These are phyloP conservation scores for Colletotrichum scovillei DNA, from an alignment of 2,329 filamentous ascomycete genomes.

Conservation along the genomic window DNA sequence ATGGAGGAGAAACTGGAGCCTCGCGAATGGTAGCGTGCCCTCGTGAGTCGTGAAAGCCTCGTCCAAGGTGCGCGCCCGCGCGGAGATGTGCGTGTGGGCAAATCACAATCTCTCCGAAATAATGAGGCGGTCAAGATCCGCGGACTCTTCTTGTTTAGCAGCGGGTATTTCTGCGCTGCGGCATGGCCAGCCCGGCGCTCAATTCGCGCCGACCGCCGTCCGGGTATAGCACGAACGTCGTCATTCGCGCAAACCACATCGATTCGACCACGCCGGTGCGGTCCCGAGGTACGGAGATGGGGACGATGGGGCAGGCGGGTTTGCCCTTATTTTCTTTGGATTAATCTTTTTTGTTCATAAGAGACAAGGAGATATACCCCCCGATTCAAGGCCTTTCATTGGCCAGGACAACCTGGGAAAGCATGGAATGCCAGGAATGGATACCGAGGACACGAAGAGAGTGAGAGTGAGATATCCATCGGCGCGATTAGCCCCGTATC, in stretches of 20 bases:
- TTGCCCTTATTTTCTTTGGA: not conserved
- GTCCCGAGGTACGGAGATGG: not conserved
- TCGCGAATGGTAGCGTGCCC: not conserved
- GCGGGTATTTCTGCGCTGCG: not conserved
- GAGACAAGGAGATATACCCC: not conserved
- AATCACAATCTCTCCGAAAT: not conserved
- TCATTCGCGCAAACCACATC: not conserved
- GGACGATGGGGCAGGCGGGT: not conserved
- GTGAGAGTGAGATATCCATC: not conserved
- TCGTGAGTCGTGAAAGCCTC: not conserved
- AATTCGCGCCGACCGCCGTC: not conserved
- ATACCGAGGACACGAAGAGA: not conserved
- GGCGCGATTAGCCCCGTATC: not conserved
- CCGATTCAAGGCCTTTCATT: not conserved
- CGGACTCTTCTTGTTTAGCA: not conserved
- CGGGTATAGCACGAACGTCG: not conserved
- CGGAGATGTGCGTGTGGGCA: not conserved
- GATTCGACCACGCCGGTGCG: not conserved
- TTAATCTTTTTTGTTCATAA: not conserved
- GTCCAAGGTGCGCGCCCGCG: not conserved
- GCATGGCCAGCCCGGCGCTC: not conserved
- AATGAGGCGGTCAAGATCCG: constrained; percentile 1
- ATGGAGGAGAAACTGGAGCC: not conserved
- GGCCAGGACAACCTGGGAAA: not conserved
- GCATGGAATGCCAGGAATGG: not conserved